Evolutionary conservation across 192 early-diverging fungal genomes (phyloP).

Genomic region (Coemansia sp.): DNA sequence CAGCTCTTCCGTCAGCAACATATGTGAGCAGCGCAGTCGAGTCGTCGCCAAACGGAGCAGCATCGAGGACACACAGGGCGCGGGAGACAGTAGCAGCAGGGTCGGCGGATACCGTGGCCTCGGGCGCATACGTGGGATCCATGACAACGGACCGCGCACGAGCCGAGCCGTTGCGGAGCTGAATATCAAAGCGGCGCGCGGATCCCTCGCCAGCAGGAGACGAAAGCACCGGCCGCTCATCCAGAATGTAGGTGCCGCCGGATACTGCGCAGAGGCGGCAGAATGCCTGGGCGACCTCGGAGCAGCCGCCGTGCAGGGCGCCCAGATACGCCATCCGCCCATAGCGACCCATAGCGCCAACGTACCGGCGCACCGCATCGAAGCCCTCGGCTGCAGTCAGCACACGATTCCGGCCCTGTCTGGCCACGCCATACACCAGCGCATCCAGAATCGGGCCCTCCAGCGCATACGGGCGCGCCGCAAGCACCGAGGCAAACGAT

Average conservation of each 20-base stretch:
- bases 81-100: constrained; percentile 28
- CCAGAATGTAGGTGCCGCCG: constrained; percentile 87
- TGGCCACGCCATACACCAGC: constrained; percentile 66
- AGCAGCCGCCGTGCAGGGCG: constrained; percentile 84
- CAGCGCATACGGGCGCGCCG: constrained; percentile 59
- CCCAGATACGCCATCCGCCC: constrained; percentile 81
- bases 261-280: constrained; percentile 89
- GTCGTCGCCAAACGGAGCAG: constrained; percentile 39
- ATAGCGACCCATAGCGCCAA: constrained; percentile 82
- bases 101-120: background rate
- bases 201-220: constrained; percentile 24
- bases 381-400: constrained; percentile 67
- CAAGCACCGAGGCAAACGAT: constrained; percentile 44
- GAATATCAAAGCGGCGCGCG: constrained; percentile 23
- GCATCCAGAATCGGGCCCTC: constrained; percentile 63
- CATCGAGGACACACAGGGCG: constrained; percentile 54
- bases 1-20: constrained; percentile 6
- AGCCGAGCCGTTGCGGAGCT: constrained; percentile 45
- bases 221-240: constrained; percentile 47
- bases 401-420: constrained; percentile 12
- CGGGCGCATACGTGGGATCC: constrained; percentile 58
- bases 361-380: constrained; percentile 63
- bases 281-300: constrained; percentile 89
- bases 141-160: constrained; percentile 54
- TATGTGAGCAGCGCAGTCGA: constrained; percentile 24